Evolutionary conservation across 306 rosid genomes (phyloP), one percentile per base, ranked within the genome.

Genomic region (Cucurbita maxima): DNA sequence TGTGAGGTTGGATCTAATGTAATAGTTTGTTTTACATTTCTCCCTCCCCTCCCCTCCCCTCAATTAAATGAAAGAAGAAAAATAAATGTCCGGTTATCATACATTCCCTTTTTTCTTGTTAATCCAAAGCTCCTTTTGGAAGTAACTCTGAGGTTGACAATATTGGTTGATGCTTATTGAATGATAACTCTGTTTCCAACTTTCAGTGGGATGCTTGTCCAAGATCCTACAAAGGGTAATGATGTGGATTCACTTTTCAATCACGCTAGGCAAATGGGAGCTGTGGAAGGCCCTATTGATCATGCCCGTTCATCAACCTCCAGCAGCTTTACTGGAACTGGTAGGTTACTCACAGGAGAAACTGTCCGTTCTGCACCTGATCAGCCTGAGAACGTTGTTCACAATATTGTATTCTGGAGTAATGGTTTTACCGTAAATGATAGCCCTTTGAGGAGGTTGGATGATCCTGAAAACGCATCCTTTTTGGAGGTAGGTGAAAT

Each of bases 141-240:
- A 67, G 56, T 7, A 5, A 12, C 12, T 43, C 71, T 45, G 20
- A 45, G 2, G 50, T 51, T 10, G 62, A 16, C 30, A 55, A 22
- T 51, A 52, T 12, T 40, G 36, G 51, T 34, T n/a, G 75, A 71
- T 71, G 59, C 51, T 52, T 36, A 38, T 10, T 18, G 14, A n/a
- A 19, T 72, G 36, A 47, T 56, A 54, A 52, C 7, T 11, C n/a
- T 72, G n/a, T 54, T 41, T 1, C 19, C 52, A 10, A 69, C 22
- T 61, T 77, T 78, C 88, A 94, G 99, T 82, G 99, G 99, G 79
- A 94, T 94, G 99, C 97, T 94, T 72, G 97, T 91, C 71, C 99
- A 94, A 84, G 99, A 94, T 86, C 97, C 99, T 71, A 52, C 92
- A 1, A 94, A 94, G 85, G 91, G 83, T 53, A 90, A 91, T 74